Base-by-base conservation (phyloP, 2,329 filamentous ascomycete genomes). In the Macrophomina pseudophaseolina region DNA sequence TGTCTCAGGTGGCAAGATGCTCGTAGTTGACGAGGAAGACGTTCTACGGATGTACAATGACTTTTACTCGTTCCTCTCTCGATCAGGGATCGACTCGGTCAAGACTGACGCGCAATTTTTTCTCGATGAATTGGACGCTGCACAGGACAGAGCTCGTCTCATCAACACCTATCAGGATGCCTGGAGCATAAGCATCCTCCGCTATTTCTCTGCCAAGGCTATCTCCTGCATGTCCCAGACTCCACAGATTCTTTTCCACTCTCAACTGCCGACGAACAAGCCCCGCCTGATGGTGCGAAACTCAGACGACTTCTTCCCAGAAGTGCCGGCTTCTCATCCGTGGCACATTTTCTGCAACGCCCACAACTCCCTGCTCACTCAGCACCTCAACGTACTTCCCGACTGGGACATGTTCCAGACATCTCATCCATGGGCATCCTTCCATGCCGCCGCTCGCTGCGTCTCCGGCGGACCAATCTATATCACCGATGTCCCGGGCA, bases 261-360 rank as follows among this genome's bases (percentile, higher is more conserved):
- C 90, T 0, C 92, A 96, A 71, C 82, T 97, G 30, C 91, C 91
- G 0, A 87, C 84, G n/a, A 92, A 90, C 74, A 88, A 88, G 59
- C 91, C 92, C 0, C 83, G 87, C 0, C 84, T 96, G 30, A 82
- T 94, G 0, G 86, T 93, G 18, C 90, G 95, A 54, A 98, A 96
- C 79, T 96, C 92, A 0, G 94, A 90, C 69, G 91, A 98, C 79
- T 99, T 94, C 83, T 97, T 96, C 77, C 95, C 95, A 0, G 87
- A 93, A 52, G 86, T 93, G 4, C 87, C 90, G 0, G 86, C 88
- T 0, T 93, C 91, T 6, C 95, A 99, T 69, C 87, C 94, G 0
- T 99, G 95, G 94, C 95, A 99, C 77, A 86, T 98, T 42, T 99
- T 96, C 83, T 88, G 90, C 69, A 99, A 98, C 74, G 94, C 94